Evolutionary conservation across 1,284 basidiomycete species (phyloP), one percentile per base, ranked within the genome.

Genomic region (Ustilago sp.): DNA sequence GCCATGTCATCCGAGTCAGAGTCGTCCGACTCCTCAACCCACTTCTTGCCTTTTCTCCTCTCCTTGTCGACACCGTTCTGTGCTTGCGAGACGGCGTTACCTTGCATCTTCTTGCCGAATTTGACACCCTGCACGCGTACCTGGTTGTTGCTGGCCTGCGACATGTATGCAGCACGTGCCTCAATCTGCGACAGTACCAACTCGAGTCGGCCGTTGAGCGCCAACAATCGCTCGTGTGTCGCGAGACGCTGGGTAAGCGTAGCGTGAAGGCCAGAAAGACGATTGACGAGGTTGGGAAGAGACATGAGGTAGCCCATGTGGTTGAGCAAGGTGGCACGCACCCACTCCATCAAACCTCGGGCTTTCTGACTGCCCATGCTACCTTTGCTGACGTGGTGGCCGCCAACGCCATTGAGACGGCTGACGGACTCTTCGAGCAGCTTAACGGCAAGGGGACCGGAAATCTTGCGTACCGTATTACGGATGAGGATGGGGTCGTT

Each of bases 301-400:
- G 95, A 95, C 92, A 99, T 94, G 61, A 99, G 90, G 87, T 98
- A 93, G 1, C 92, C 93, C 65, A 94, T 93, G 86, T 98, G 95
- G 48, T 94, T 90, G 34, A 92, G 90, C 63, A 99, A 88, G 4
- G 94, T 93, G 11, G 92, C 92, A 86, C 92, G 92, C 59, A 98
- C 90, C 97, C 97, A 99, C 60, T 90, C 90, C 58, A 98, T 90
- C 34, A 98, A 89, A 23, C 91, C 91, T 34, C 90, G 90, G n/a
- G 82, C 79, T 32, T 78, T 74, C 31, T 68, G 67, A 51, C 68
- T 74, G 13, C 80, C 80, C 54, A 82, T 70, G 19, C 75, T 76
- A 35, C 82, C 83, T 31, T 74, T 77, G 73, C 77, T 81, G 17
- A 74, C 77, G 45, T 75, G 74, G 59, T 65, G 63, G 73, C 91